phyloP scores from a whole-genome alignment of 1,284 basidiomycete genomes.

The Ustilago crameri region DNA sequence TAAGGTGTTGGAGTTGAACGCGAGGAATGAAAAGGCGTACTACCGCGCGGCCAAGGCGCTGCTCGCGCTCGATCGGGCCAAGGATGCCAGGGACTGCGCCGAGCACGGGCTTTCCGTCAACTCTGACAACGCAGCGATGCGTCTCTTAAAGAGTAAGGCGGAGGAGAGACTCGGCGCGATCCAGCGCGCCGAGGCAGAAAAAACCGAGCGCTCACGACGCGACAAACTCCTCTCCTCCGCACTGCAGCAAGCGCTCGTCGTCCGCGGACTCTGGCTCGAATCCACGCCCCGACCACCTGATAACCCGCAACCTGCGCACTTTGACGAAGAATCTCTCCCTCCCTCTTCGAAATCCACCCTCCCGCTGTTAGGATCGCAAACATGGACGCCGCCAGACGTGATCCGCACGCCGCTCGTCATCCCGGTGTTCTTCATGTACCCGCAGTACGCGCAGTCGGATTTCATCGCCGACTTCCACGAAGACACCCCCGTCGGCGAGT shows the following conservation, averaged over 20 bases:
- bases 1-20: constrained; percentile 31
- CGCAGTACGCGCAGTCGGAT: constrained; percentile 87
- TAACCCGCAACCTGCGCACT: constrained; percentile 72
- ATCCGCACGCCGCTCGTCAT: constrained; percentile 77
- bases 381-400: constrained; percentile 60
- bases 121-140: constrained; percentile 41
- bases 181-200: constrained; percentile 73
- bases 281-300: constrained; percentile 70
- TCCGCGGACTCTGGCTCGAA: constrained; percentile 69
- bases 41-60: constrained; percentile 61
- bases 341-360: constrained; percentile 44
- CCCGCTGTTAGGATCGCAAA: constrained; percentile 36
- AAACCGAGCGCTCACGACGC: constrained; percentile 71
- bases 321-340: constrained; percentile 69
- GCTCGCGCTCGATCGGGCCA: constrained; percentile 44
- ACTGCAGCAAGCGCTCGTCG: constrained; percentile 75
- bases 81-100: constrained; percentile 57
- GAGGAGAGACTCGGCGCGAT: constrained; percentile 56
- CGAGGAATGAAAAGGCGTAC: constrained; percentile 58
- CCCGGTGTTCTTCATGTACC: constrained; percentile 92
- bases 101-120: constrained; percentile 43
- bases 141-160: constrained; percentile 43
- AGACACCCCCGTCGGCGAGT: constrained; percentile 81
- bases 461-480: constrained; percentile 87
- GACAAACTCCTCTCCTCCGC: constrained; percentile 71